Evolutionary conservation across 2,329 filamentous ascomycete species (phyloP), one percentile per base, ranked within the genome.

Genomic region (Colletotrichum limetticola): DNA sequence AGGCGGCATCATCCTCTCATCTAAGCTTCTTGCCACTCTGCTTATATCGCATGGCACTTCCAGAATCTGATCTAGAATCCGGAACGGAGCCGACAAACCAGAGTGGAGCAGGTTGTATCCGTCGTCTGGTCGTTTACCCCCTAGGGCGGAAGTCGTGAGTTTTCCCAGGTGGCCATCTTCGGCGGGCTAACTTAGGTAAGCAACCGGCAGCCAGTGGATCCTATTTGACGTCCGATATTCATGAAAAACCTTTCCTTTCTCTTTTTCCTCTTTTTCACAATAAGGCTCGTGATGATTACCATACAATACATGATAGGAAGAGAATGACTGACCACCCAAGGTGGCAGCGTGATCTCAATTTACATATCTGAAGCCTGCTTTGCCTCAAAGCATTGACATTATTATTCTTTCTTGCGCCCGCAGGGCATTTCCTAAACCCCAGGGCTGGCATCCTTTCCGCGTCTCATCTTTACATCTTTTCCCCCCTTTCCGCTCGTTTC

Each of bases 231-330:
- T 73, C 56, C 49, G 56, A 72, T 72, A 72, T 60, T 62, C 49
- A 32, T 72, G 61, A 68, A n/a, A 74, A 76, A 74, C 59, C 63
- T 64, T 76, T 78, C 74, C 61, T 76, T 70, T 61, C 67, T 57
- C 57, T 76, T 77, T 76, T 76, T 77, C 76, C 78, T 79, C 76
- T 79, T 77, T 76, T 80, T 79, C 72, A 76, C 79, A 81, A 80
- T 76, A 81, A 81, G 85, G 89, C 89, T 90, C 70, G 81, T 91
- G 90, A 91, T 91, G 90, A 91, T 89, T 83, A 80, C 81, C 79
- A 81, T 76, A 84, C 85, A 86, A 84, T 79, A 82, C 82, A 90
- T 90, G 87, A 91, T 91, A 91, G 90, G 90, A 91, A 91, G 90
- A 91, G 89, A 88, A 85, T 91, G 89, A 91, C 88, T 84, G 86